Evolutionary conservation across 2,329 filamentous ascomycete species (phyloP).

Genomic region (Lizonia empirigonia): DNA sequence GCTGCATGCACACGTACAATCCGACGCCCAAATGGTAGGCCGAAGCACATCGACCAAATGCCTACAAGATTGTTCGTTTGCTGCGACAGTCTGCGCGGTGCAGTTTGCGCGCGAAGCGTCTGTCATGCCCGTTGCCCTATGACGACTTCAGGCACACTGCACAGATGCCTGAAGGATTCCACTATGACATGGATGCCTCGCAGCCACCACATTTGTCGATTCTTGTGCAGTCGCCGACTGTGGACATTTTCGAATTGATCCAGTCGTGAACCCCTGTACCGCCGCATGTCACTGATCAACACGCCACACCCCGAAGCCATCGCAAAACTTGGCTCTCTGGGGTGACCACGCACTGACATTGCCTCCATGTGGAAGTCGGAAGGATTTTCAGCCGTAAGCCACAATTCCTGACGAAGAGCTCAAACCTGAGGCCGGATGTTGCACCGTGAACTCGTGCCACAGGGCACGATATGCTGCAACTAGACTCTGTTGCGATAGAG

Average conservation of each 20-base stretch:
- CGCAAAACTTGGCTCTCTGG: background rate
- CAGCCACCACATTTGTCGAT: background rate
- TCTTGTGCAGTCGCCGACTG: background rate
- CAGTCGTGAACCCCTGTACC: background rate
- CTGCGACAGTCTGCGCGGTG: background rate
- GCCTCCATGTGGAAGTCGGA: background rate
- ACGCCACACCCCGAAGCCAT: background rate
- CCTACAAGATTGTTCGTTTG: background rate
- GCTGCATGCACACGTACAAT: background rate
- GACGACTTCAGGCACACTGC: background rate
- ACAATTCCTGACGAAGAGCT: background rate
- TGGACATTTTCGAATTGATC: background rate
- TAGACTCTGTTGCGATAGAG: background rate
- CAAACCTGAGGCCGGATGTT: background rate
- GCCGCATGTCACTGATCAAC: background rate
- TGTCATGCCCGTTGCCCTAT: background rate
- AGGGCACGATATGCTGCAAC: background rate
- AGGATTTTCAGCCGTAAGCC: background rate
- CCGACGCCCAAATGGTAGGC: background rate
- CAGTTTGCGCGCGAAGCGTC: background rate
- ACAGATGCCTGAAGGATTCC: background rate
- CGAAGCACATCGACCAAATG: background rate
- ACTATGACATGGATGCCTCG: background rate
- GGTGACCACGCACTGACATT: background rate
- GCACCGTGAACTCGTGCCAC: background rate